Percentiles rank a stretch among this genome's conserved stretches.
Conservation (phyloP, 805 yeast species). For the Barnettozyma botsteinii region DNA sequence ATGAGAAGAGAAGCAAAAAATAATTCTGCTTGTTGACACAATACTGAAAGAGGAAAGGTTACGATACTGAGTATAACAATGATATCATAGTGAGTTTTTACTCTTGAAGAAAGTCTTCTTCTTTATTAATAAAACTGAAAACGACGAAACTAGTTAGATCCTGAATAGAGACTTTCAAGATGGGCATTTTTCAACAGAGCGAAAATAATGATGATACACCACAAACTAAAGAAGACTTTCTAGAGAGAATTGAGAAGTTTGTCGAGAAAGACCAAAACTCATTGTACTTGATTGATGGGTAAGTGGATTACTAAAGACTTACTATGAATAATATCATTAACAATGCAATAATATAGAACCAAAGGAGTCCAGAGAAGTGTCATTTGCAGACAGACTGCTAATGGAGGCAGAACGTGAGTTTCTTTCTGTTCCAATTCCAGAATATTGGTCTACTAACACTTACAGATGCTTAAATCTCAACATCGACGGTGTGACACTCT, state of each 20-base stretch:
- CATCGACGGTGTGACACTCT: slow-evolving; percentile 36
- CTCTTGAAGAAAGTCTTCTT: too few species aligned
- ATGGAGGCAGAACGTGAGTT: slow-evolving; percentile 36
- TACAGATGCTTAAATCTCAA: slow-evolving; percentile 39
- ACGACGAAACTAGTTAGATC: too few species aligned
- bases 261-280: slow-evolving; percentile 13
- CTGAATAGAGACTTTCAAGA: not conserved
- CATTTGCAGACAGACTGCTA: slow-evolving; percentile 39
- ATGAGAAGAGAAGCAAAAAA: not conserved
- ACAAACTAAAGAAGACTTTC: slow-evolving; percentile 2
- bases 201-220: not conserved
- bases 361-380: slow-evolving; percentile 29
- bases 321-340: not conserved
- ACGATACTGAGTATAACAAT: too few species aligned
- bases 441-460: slow-evolving; percentile 1
- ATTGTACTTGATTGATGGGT: slow-evolving; percentile 22
- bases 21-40: too few species aligned
- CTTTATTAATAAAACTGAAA: too few species aligned
- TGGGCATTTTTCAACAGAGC: not conserved
- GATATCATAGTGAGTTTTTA: too few species aligned
- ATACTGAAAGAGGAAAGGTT: not conserved
- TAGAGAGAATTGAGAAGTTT: slow-evolving; percentile 11
- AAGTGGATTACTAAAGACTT: slow-evolving; percentile 2
- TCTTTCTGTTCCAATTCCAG: not conserved
- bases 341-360: slow-evolving; percentile 11